Evolutionary conservation across 768 basidiomycete genomes (phyloP), one percentile per base, ranked within the genome.

Genomic region (Piloderma croceum): DNA sequence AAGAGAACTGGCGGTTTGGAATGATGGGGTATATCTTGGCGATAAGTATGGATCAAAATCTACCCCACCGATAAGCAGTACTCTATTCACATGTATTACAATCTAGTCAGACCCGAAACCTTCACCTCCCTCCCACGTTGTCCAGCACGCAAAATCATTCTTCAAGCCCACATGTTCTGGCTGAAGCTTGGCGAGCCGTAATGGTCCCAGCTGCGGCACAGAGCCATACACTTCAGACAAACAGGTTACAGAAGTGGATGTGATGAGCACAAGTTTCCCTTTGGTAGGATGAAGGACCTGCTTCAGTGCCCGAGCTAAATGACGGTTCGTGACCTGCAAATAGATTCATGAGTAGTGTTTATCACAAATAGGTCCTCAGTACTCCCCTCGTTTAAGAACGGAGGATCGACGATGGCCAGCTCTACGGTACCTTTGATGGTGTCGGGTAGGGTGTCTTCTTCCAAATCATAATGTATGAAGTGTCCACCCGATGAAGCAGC

Each of bases 91-190:
- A n/a, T n/a, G n/a, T n/a, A n/a, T n/a, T n/a, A n/a, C n/a, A n/a
- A n/a, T n/a, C n/a, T n/a, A n/a, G n/a, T n/a, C n/a, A n/a, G n/a
- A n/a, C n/a, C 34, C 34, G 10, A 13, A 35, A 5, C 59, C 38
- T 41, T 67, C 61, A 17, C 62, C 64, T 6, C 63, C 67, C 12
- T 65, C 61, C 67, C 68, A 70, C 24, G 58, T 61, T 7, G 63
- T 68, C 69, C 68, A 73, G 39, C 62, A 66, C 5, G 58, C 65
- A 43, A 71, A 71, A 36, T 65, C 64, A 38, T 73, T 73, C 12
- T 61, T 58, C 6, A 71, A 57, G 39, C 61, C 57, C 0, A 56
- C 61, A 41, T 70, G 67, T 32, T 64, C 56, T 2, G 64, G 58
- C 15, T 56, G 51, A 9, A 73, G 48, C 5, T 58, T 46, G 1